These are phyloP conservation scores for Salix purpurea DNA, from an alignment of 345 rosid genomes.

Conservation along the genomic window DNA sequence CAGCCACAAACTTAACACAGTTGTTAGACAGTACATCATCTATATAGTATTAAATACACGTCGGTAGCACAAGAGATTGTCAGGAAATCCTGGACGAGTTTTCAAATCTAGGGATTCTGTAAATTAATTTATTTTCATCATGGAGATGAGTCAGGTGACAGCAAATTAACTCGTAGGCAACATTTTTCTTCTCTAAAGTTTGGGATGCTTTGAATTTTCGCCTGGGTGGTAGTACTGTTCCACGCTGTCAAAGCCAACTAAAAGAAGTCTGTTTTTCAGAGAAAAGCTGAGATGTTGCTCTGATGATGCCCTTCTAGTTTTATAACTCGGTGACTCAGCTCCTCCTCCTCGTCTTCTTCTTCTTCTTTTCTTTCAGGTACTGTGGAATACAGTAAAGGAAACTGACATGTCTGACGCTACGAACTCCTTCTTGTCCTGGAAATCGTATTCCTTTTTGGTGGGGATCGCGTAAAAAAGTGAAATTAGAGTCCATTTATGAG, in stretches of 20 bases:
- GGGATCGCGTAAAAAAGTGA: background rate
- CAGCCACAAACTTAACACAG: background rate
- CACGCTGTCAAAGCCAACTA: conserved; percentile 8
- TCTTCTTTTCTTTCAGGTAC: background rate
- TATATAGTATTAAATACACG: too few relatives aligned
- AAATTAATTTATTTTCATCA: background rate
- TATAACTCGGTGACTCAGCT: background rate
- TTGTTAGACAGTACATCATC: background rate
- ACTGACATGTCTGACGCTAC: conserved; percentile 22
- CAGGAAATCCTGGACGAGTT: conserved; percentile 29
- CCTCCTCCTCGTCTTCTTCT: background rate
- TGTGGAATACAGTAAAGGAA: conserved; percentile 7
- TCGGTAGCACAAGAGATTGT: conserved; percentile 9
- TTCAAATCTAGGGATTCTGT: conserved; percentile 37
- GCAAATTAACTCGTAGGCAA: conserved; percentile 10
- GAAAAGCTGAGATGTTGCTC: conserved; percentile 8
- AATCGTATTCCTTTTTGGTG: background rate
- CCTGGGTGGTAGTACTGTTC: conserved; percentile 8
- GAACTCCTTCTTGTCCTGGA: conserved; percentile 14
- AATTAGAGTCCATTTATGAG: background rate
- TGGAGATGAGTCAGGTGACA: conserved; percentile 20
- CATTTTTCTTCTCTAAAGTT: background rate
- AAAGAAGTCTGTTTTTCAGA: background rate
- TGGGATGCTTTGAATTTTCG: conserved; percentile 5
- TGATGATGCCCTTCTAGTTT: conserved; percentile 20